A percentile compares a stretch with the other conserved stretches of the same genome.
phyloP scores from a whole-genome alignment of 805 yeast genomes.

The Sugiyamaella qingdaonensis region DNA sequence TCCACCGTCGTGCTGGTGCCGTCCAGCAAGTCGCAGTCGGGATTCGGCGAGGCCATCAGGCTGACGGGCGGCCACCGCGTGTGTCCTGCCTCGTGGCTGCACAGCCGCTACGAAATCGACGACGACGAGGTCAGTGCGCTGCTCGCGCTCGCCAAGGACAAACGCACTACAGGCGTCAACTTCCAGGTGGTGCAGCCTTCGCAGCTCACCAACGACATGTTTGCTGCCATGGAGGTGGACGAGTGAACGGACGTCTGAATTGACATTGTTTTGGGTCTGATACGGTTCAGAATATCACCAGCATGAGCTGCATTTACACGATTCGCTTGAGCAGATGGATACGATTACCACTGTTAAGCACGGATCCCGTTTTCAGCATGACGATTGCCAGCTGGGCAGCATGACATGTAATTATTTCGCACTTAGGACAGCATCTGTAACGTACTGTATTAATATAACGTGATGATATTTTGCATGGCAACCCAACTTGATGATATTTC shows the following conservation, averaged over 20 bases:
- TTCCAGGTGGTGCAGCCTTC: constrained; percentile 30
- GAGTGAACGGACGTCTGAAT: not conserved
- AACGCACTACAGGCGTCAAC: constrained; percentile 28
- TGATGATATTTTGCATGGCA: too few relatives aligned
- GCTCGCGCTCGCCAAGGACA: constrained; percentile 25
- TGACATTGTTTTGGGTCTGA: too few relatives aligned
- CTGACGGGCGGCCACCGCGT: constrained; percentile 74
- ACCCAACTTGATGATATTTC: too few relatives aligned
- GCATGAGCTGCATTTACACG: too few relatives aligned
- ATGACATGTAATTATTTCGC: too few relatives aligned
- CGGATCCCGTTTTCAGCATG: too few relatives aligned
- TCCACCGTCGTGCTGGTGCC: constrained; percentile 65
- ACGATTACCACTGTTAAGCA: too few relatives aligned
- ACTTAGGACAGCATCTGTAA: too few relatives aligned
- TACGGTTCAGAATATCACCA: too few relatives aligned
- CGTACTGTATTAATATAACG: too few relatives aligned
- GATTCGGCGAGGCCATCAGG: constrained; percentile 57
- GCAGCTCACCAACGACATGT: constrained; percentile 10
- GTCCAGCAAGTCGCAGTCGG: constrained; percentile 34
- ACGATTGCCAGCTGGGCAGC: too few relatives aligned
- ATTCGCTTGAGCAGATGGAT: too few relatives aligned
- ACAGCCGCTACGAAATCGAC: constrained; percentile 64
- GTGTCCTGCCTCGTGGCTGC: constrained; percentile 81
- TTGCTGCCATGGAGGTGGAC: constrained; percentile 1
- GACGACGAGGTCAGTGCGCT: constrained; percentile 38